Conservation (phyloP, 495 filamentous ascomycete genomes). For the Daldinia decipiens region DNA sequence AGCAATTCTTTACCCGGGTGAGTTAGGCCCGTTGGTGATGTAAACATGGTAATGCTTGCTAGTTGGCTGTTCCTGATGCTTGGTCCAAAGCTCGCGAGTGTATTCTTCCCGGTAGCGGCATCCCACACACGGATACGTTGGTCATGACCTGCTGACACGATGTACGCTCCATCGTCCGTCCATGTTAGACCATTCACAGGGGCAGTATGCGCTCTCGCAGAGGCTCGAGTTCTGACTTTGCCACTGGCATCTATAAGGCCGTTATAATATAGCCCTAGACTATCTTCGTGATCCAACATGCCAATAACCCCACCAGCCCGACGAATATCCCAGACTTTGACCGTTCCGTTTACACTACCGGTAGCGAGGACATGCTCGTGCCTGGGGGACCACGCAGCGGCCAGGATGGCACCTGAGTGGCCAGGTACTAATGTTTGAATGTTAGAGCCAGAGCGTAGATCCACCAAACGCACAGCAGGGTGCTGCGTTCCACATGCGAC, state of each 20-base stretch:
- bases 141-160: constrained; percentile 85
- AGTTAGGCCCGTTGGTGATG: constrained; percentile 65
- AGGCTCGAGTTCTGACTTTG: constrained; percentile 51
- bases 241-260: constrained; percentile 45
- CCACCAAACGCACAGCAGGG: constrained; percentile 80
- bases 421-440: constrained; percentile 76
- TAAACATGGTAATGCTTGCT: constrained; percentile 68
- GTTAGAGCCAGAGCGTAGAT: constrained; percentile 78
- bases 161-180: constrained; percentile 77
- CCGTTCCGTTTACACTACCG: constrained; percentile 78
- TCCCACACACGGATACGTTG: constrained; percentile 86
- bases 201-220: constrained; percentile 75
- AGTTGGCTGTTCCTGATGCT: constrained; percentile 76
- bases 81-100: constrained; percentile 83
- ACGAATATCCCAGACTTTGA: constrained; percentile 87
- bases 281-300: constrained; percentile 82
- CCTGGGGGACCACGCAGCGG: constrained; percentile 81
- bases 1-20: constrained; percentile 68
- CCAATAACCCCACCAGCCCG: constrained; percentile 75
- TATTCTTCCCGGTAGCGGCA: constrained; percentile 79
- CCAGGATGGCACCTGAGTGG: constrained; percentile 75
- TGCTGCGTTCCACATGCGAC: constrained; percentile 88
- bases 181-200: constrained; percentile 85
- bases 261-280: constrained; percentile 63
- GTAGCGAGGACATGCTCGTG: constrained; percentile 82